Conservation (phyloP, 1,284 basidiomycete genomes). For the Cryptococcus sp. region DNA sequence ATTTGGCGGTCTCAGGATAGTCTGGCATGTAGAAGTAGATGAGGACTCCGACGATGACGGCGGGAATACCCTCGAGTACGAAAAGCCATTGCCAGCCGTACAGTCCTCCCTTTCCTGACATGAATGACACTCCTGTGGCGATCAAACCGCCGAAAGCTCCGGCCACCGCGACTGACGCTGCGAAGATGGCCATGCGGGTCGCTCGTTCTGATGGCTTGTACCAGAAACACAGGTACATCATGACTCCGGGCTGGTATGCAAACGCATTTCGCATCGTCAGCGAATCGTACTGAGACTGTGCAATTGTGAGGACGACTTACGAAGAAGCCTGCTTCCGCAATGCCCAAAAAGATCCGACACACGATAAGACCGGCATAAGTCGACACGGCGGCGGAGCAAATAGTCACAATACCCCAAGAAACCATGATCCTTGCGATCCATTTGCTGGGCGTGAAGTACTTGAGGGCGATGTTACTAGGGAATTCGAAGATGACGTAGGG, state of each 20-base stretch:
- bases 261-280: too few relatives aligned
- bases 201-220: slow-evolving; percentile 32
- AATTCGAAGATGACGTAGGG: slow-evolving; percentile 37
- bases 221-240: slow-evolving; percentile 34
- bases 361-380: slow-evolving; percentile 55
- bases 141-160: slow-evolving; percentile 38
- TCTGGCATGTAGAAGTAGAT: slow-evolving; percentile 56
- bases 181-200: slow-evolving; percentile 36
- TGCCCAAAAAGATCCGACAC: slow-evolving; percentile 57
- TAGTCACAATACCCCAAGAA: slow-evolving; percentile 46
- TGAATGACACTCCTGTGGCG: slow-evolving; percentile 35
- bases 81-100: slow-evolving; percentile 51
- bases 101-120: slow-evolving; percentile 30
- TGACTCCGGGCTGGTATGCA: slow-evolving; percentile 22
- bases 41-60: slow-evolving; percentile 53
- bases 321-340: slow-evolving; percentile 59
- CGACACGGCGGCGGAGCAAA: slow-evolving; percentile 57
- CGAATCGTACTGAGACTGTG: neutral
- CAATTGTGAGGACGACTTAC: slow-evolving; percentile 15
- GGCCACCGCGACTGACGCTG: slow-evolving; percentile 32
- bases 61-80: slow-evolving; percentile 58
- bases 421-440: slow-evolving; percentile 42
- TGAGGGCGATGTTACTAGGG: slow-evolving; percentile 30
- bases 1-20: slow-evolving; percentile 56
- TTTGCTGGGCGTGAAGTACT: slow-evolving; percentile 32